These are phyloP conservation scores for Capsella rubella DNA, from an alignment of 441 rosid species.

Conservation along the genomic window DNA sequence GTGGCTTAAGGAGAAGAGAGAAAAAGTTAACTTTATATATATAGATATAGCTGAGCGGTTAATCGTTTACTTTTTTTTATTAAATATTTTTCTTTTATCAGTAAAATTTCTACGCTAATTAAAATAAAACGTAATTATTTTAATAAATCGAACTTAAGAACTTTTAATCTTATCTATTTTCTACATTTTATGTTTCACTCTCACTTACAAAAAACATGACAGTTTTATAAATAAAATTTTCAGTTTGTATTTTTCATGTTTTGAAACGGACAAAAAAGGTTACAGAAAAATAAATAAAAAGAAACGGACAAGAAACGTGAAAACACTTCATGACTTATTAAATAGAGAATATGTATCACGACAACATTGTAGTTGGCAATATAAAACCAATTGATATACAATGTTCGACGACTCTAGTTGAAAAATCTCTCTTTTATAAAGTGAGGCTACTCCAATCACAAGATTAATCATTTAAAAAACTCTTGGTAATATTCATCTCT, in stretches of 20 bases:
- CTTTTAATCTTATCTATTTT: too few relatives aligned
- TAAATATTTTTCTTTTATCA: too few relatives aligned
- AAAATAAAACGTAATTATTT: too few relatives aligned
- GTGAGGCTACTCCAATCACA: slow-evolving; percentile 31
- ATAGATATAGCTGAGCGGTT: too few relatives aligned
- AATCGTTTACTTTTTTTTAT: too few relatives aligned
- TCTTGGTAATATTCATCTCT: slow-evolving; percentile 31
- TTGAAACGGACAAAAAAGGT: neutral
- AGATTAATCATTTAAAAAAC: slow-evolving; percentile 17
- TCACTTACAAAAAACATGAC: neutral
- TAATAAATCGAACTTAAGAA: too few relatives aligned
- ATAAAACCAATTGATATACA: slow-evolving; percentile 24
- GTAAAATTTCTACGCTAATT: too few relatives aligned
- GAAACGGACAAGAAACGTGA: slow-evolving; percentile 1
- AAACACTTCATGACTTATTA: neutral
- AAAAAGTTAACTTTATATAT: too few relatives aligned
- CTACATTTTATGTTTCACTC: too few relatives aligned
- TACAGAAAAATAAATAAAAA: neutral
- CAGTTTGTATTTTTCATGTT: neutral
- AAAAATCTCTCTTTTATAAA: slow-evolving; percentile 22
- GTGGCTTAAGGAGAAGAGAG: too few relatives aligned
- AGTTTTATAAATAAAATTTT: neutral
- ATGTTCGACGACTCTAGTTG: slow-evolving; percentile 21
- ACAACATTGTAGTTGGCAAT: slow-evolving; percentile 30
- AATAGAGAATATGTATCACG: slow-evolving; percentile 12